Percentiles rank a stretch among this genome's conserved stretches.
These are phyloP conservation scores for Backusella mclennaniae DNA, from an alignment of 192 early-diverging fungal genomes.

Conservation along the genomic window DNA sequence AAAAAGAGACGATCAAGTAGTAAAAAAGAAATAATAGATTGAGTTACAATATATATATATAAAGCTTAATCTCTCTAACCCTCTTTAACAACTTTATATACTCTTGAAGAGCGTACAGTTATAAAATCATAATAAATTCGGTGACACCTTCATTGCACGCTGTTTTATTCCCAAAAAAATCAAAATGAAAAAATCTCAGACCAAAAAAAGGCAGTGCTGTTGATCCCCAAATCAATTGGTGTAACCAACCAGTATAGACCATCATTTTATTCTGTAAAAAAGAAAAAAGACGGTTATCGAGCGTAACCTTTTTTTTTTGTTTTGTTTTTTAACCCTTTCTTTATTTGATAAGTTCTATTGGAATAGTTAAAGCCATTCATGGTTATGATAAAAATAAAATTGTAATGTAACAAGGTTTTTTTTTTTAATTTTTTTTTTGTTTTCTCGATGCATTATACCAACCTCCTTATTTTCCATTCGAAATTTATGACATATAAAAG, in stretches of 20 bases:
- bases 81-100: not conserved
- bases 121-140: not conserved
- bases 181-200: not conserved
- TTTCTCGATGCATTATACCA: not conserved
- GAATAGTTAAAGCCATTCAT: not conserved
- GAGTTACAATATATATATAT: not conserved
- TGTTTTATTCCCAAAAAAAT: slow-evolving; percentile 6
- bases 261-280: slow-evolving; percentile 1
- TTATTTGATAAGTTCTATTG: not conserved
- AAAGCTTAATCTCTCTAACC: not conserved
- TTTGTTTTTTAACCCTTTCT: not conserved
- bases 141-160: not conserved
- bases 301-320: not conserved
- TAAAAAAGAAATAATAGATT: not conserved
- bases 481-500: not conserved
- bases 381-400: not conserved
- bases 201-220: not conserved
- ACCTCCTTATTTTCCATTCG: not conserved
- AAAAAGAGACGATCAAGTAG: not conserved
- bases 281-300: not conserved
- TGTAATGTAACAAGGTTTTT: not conserved
- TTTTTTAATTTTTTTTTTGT: not conserved
- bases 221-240: not conserved
- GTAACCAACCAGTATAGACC: not conserved
- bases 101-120: not conserved